A percentile compares a stretch with the other conserved stretches of the same genome.
Conservation (phyloP, 768 basidiomycete genomes). For the Rhizopogon sp. region DNA sequence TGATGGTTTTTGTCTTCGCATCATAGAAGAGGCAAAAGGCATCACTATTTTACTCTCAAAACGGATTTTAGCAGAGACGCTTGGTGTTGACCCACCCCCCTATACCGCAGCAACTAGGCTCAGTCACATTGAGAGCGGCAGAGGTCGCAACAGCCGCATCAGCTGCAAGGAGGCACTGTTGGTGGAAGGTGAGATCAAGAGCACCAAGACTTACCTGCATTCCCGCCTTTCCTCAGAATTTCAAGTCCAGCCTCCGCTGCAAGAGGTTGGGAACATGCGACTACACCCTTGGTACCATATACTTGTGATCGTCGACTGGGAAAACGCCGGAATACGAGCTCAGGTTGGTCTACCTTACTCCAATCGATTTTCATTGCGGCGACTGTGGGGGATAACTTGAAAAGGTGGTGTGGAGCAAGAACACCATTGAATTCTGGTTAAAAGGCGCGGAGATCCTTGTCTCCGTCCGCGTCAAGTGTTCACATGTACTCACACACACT, state of each 20-base stretch:
- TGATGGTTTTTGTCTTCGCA: slow-evolving; percentile 74
- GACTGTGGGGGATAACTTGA: slow-evolving; percentile 11
- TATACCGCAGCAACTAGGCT: slow-evolving; percentile 87
- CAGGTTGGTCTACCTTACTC: slow-evolving; percentile 62
- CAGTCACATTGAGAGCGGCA: slow-evolving; percentile 88
- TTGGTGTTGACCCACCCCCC: slow-evolving; percentile 56
- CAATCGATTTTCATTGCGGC: slow-evolving; percentile 40
- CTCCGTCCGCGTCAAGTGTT: not conserved
- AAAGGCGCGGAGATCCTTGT: not conserved
- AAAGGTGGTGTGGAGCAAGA: not conserved
- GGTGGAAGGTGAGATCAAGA: not conserved
- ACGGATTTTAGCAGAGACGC: slow-evolving; percentile 6
- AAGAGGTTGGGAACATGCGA: slow-evolving; percentile 86
- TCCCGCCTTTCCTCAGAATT: slow-evolving; percentile 89
- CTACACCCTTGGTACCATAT: slow-evolving; percentile 82
- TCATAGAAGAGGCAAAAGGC: slow-evolving; percentile 94
- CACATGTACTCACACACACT: not conserved
- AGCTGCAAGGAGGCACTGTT: slow-evolving; percentile 37
- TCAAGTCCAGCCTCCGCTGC: slow-evolving; percentile 91
- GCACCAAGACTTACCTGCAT: slow-evolving; percentile 64
- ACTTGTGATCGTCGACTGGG: slow-evolving; percentile 83
- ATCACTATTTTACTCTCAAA: slow-evolving; percentile 42
- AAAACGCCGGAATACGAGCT: slow-evolving; percentile 64
- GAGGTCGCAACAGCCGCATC: slow-evolving; percentile 94
- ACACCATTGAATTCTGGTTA: not conserved